Evolutionary conservation across 1,284 basidiomycete genomes (phyloP).

Genomic region (Earliella scabrosa): DNA sequence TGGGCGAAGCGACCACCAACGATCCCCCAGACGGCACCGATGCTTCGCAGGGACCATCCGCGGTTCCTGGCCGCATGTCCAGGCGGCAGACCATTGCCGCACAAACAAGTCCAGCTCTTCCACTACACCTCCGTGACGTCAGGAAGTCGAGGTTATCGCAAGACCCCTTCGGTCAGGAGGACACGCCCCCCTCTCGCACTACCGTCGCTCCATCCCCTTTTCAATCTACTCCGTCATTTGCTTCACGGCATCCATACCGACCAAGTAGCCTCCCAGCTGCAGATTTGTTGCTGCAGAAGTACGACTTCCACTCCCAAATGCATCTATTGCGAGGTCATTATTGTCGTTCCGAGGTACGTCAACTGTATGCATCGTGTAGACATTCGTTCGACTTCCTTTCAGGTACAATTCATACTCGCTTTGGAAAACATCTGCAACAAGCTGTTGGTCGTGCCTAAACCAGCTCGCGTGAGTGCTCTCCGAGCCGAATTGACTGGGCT

Average conservation of each 20-base stretch:
- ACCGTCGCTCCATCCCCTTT: constrained; percentile 48
- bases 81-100: constrained; percentile 60
- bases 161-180: constrained; percentile 76
- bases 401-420: constrained; percentile 86
- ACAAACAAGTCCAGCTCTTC: constrained; percentile 73
- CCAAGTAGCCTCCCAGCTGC: constrained; percentile 48
- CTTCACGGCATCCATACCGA: constrained; percentile 49
- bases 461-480: constrained; percentile 92
- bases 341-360: constrained; percentile 84
- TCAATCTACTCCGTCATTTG: constrained; percentile 70
- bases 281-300: constrained; percentile 64
- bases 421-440: constrained; percentile 95
- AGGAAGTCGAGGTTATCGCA: constrained; percentile 63
- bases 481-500: constrained; percentile 94
- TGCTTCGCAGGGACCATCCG: background rate
- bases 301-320: constrained; percentile 69
- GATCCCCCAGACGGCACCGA: background rate
- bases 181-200: constrained; percentile 46
- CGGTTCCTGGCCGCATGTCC: constrained; percentile 25
- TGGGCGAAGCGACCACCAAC: background rate
- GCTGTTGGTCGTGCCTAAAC: constrained; percentile 90
- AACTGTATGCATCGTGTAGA: constrained; percentile 15
- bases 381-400: constrained; percentile 7
- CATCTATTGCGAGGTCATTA: constrained; percentile 88
- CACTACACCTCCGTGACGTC: constrained; percentile 55